These are phyloP conservation scores for Kazachstania psychrophila DNA, from an alignment of 805 yeast species.

Conservation along the genomic window DNA sequence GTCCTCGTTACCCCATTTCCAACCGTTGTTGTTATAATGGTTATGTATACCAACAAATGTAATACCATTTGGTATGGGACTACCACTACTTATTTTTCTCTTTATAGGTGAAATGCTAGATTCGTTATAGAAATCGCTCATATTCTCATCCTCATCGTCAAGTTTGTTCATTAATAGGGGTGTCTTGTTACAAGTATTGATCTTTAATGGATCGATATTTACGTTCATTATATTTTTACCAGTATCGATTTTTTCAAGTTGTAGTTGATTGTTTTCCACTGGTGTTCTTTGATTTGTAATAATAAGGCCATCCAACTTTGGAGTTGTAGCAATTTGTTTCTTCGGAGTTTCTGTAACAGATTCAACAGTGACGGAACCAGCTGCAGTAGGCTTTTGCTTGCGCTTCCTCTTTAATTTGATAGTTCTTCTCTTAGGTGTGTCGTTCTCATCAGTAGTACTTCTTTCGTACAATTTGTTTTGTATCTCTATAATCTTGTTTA, in stretches of 20 bases:
- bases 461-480: slow-evolving; percentile 28
- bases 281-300: no score
- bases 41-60: slow-evolving; percentile 5
- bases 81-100: slow-evolving; percentile 3
- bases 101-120: no score
- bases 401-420: slow-evolving; percentile 13
- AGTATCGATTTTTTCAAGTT: slow-evolving; percentile 2
- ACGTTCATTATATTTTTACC: not conserved
- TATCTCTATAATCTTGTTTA: slow-evolving; percentile 24
- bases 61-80: slow-evolving; percentile 1
- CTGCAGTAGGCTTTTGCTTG: not conserved
- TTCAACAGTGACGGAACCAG: not conserved
- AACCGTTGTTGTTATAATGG: slow-evolving; percentile 5
- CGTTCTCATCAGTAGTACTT: slow-evolving; percentile 19
- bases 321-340: no score
- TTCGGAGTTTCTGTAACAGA: no score
- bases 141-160: no score
- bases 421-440: slow-evolving; percentile 25
- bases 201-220: no score
- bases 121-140: no score
- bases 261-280: slow-evolving; percentile 1
- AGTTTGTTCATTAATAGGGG: no score
- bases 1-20: slow-evolving; percentile 25
- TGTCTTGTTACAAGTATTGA: no score
- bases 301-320: no score